Percentiles rank a stretch among this genome's conserved stretches.
These are phyloP conservation scores for Anethum foeniculum DNA, from an alignment of 140 eudicot species.

Conservation along the genomic window DNA sequence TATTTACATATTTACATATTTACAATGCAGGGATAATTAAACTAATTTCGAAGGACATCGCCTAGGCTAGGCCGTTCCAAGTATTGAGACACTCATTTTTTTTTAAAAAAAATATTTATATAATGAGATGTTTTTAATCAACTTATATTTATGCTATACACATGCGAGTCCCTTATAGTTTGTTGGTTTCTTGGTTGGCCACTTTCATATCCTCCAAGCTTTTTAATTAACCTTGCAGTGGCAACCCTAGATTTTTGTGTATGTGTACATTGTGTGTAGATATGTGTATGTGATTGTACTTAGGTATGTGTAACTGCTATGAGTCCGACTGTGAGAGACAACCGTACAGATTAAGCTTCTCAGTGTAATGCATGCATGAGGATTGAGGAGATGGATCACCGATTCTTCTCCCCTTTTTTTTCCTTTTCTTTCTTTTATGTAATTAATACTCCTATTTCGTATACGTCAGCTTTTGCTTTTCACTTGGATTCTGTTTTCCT, in stretches of 20 bases:
- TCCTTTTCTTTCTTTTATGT: background rate
- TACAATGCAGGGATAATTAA: no score
- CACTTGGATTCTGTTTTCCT: slow-evolving; percentile 2
- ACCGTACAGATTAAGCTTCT: slow-evolving; percentile 1
- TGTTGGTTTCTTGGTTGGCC: no score
- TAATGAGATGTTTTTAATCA: no score
- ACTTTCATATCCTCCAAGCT: no score
- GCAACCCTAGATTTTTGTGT: background rate
- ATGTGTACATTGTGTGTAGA: background rate
- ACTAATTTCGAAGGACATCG: no score
- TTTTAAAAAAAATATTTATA: no score
- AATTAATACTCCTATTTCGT: background rate
- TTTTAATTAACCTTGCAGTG: background rate
- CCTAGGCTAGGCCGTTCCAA: no score
- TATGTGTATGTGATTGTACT: background rate
- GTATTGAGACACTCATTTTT: no score
- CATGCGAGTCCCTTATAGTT: no score
- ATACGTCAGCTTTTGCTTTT: slow-evolving; percentile 6
- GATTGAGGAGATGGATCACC: background rate
- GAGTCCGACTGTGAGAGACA: background rate
- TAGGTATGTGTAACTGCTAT: background rate
- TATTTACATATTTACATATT: no score
- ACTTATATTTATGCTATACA: no score
- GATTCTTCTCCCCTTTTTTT: background rate
- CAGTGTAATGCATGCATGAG: background rate